These are phyloP conservation scores for Pseudofabraea citricarpa DNA, from an alignment of 2,329 filamentous ascomycete species.

Conservation along the genomic window DNA sequence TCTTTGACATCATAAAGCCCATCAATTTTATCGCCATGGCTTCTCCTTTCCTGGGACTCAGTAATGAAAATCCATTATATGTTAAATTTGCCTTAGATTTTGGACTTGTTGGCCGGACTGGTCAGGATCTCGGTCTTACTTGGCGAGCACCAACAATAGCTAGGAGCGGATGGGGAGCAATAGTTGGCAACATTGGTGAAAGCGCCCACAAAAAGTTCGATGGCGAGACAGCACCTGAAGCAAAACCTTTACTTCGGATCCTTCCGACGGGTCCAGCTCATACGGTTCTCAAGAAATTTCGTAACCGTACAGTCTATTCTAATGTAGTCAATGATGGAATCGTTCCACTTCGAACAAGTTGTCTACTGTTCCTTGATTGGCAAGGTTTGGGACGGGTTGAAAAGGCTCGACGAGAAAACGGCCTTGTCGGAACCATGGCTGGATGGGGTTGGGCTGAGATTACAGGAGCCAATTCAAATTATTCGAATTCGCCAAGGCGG, in stretches of 20 bases:
- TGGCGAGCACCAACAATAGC: slow-evolving; percentile 88
- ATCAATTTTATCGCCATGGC: slow-evolving; percentile 89
- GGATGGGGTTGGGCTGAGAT: slow-evolving; percentile 94
- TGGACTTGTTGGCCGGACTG: slow-evolving; percentile 90
- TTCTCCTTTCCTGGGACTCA: slow-evolving; percentile 83
- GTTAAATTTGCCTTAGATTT: slow-evolving; percentile 97
- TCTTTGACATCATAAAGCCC: slow-evolving; percentile 81
- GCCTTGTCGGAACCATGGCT: slow-evolving; percentile 85
- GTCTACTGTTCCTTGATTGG: slow-evolving; percentile 95
- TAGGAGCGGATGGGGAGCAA: slow-evolving; percentile 80
- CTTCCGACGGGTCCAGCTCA: slow-evolving; percentile 89
- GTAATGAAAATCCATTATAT: slow-evolving; percentile 96
- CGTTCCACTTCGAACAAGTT: slow-evolving; percentile 90
- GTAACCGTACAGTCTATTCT: slow-evolving; percentile 88
- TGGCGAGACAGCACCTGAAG: slow-evolving; percentile 64
- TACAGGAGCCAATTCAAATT: slow-evolving; percentile 55
- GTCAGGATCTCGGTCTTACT: slow-evolving; percentile 88
- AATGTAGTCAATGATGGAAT: slow-evolving; percentile 98
- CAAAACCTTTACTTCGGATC: slow-evolving; percentile 84
- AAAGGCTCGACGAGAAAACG: slow-evolving; percentile 88
- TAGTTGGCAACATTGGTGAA: slow-evolving; percentile 76
- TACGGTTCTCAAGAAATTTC: slow-evolving; percentile 78
- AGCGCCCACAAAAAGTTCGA: slow-evolving; percentile 56
- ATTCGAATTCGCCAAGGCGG: slow-evolving; percentile 28
- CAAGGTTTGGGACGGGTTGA: slow-evolving; percentile 88